Base-by-base conservation (phyloP, 2,329 filamentous ascomycete species). In the Chrysoporthe austroafricana region DNA sequence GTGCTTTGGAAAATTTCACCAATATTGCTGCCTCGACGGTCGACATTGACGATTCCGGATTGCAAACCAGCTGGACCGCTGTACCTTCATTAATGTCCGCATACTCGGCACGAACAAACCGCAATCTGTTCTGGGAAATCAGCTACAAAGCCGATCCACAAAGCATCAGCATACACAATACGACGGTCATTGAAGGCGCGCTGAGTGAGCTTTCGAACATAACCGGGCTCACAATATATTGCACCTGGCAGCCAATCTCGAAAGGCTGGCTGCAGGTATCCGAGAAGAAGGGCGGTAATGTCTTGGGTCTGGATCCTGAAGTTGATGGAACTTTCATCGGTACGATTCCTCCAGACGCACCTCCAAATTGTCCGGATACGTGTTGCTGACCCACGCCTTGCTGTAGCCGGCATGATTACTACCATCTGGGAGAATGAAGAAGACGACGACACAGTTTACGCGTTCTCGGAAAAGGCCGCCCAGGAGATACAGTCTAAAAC, bases 1-100 rank as follows among this genome's bases (percentile, higher is more conserved):
- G 62, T 0, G 71, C 72, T 16, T 63, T 73, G 4, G 67, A 70
- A 42, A 72, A 71, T 60, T 73, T 72, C 46, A 71, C 72, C 8
- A 61, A 43, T 8, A 71, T 72, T 42, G 46, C 34, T 18, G 61
- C 61, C 13, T 21, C 61, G 3, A 52, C 52, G 18, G 52, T 56
- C 21, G 26, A 44, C 1, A 18, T 44, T 16, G 43, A 44, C 43
- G 43, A 44, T 11, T 16, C 43, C 13, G 43, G 43, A 4, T 16
- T 44, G 43, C 43, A 44, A 16, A 44, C 43, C 43, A 44, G 43
- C 43, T 44, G 43, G 43, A 44, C 43, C 18, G 43, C 43, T 44
- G 43, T 44, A 16, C 43, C 43, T 44, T 44, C 43, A 16, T 16
- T 44, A 16, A 44, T 44, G 43, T 13, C 43, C 13, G 43, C 43